Evolutionary conservation across 805 yeast species (phyloP), one percentile per base, ranked within the genome.

Genomic region (Pichia membranifaciens): DNA sequence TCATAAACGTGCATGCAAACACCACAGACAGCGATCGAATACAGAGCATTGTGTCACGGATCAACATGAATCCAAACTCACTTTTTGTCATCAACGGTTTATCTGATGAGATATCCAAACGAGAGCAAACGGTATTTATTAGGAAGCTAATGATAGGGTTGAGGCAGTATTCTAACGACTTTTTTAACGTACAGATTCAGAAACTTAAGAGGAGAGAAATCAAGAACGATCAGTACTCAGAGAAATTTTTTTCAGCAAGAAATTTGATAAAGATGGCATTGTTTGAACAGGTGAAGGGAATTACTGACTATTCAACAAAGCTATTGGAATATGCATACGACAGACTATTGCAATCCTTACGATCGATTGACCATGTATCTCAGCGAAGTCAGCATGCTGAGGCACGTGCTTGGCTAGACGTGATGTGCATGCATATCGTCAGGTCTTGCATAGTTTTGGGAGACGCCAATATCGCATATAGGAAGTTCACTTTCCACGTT

Each of bases 401-500:
- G 36, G 61, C 74, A 33, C 60, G 87, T 38, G 57, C 59, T 9
- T 61, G 84, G 41, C 60, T 84, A 5, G 95, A 87, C 57, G 60
- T 78, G 4, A 57, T 77, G 5, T 81, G 84, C 0, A 70, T 83
- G 43, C 85, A 83, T 54, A 79, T 86, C 9, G 76, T 78, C 7
- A 72, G 84, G 51, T 68, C 80, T 1, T 76, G 79, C 54, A 68
- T 86, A 22, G 78, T 84, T 13, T 49, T 77, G 13, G 84, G 77
- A 37, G 79, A 76, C 51, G 74, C 84, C 1, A 70, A 79, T 34
- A 54, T 70, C 41, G 87, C 90, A 0, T 76, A 79, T 55, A 69
- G 74, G 49, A 84, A 81, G 59, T 87, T 86, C 58, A 72, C 72
- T 34, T 70, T 76, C 17, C 96, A 87, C 65, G 58, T 84, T 1